Evolutionary conservation across 2,329 filamentous ascomycete genomes (phyloP), one percentile per base, ranked within the genome.

Genomic region (Geosmithia morbida): DNA sequence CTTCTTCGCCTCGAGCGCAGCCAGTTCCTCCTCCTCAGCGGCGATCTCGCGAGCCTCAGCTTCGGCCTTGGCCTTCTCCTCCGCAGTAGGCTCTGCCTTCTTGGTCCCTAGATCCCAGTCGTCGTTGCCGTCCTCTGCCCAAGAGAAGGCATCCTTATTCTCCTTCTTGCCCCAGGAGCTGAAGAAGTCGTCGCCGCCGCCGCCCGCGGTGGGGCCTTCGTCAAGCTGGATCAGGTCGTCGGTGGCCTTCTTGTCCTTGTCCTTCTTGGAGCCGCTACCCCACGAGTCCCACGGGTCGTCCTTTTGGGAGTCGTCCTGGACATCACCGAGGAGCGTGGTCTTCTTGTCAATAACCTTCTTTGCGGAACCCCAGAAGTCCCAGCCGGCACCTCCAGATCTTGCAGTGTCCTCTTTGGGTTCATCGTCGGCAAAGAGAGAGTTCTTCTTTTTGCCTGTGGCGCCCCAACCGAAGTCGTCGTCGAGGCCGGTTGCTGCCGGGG

Each of bases 131-230:
- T 48, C 46, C 7, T 48, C 46, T 16, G 29, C 46, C 46, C 46
- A 48, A 17, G 46, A 48, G 18, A 48, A 45, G 3, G 42, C 64
- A 58, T 77, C 77, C 56, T 74, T 72, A 61, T 76, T 77, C 50
- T 62, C 61, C 47, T 58, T 59, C 48, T 59, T 61, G 30, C 71
- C 72, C 67, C 76, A 79, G 44, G 72, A 70, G 50, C 66, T 70
- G 58, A 76, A 77, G 53, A 76, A 75, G 49, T 73, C 73, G 41
- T 67, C 66, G 14, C 58, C 61, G 37, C 62, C 56, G 45, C 62
- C 52, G 44, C 61, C 59, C 40, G 54, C 53, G 37, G 55, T 53
- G 42, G 57, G 57, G 29, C 52, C 50, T 14, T 61, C 63, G 51
- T 58, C 63, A 45, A 64, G 56, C 39, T 63, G 61, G 49, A 64